Evolutionary conservation across 257 asterid genomes (phyloP), one percentile per base, ranked within the genome.

Genomic region (Nyctanthes arbortristis): DNA sequence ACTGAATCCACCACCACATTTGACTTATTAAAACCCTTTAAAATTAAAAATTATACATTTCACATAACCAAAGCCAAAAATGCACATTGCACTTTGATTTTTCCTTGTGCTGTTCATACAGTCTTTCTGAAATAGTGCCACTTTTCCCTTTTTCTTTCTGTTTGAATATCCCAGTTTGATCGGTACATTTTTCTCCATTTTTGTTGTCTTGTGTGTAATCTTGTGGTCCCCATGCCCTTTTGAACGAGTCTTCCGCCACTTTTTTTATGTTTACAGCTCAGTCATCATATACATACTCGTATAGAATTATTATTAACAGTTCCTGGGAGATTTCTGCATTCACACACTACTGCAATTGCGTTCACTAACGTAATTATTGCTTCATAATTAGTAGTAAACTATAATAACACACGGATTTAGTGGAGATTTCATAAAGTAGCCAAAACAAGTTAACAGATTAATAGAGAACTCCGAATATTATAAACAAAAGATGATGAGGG

Each of bases 51-150:
- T 22, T 20, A 52, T 52, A 22, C 5, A 52, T 52, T n/a, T n/a
- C n/a, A n/a, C 59, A 52, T 30, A 25, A 12, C 73, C 20, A 34
- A 60, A 72, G 65, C 64, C 68, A 27, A 52, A 52, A 12, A 52
- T 20, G 14, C 59, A 22, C 3, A 52, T 13, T n/a, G 67, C 16
- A 18, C 47, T 63, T n/a, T 54, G 43, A 67, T 65, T 45, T 65
- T 45, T 70, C 24, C 24, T 67, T 78, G 75, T 16, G 60, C 64
- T 36, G 76, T 75, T 76, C 87, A 79, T 52, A 85, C 81, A 4
- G 22, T 77, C 68, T 73, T 71, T 63, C 22, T 47, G 74, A n/a
- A n/a, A 52, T 43, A 69, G 27, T 67, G 69, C 72, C 65, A 20
- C 71, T 52, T 22, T 47, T 24, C 7, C 40, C n/a, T n/a, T 35